These are phyloP conservation scores for Sporisorium exsertum DNA, from an alignment of 1,284 basidiomycete species.

Conservation along the genomic window DNA sequence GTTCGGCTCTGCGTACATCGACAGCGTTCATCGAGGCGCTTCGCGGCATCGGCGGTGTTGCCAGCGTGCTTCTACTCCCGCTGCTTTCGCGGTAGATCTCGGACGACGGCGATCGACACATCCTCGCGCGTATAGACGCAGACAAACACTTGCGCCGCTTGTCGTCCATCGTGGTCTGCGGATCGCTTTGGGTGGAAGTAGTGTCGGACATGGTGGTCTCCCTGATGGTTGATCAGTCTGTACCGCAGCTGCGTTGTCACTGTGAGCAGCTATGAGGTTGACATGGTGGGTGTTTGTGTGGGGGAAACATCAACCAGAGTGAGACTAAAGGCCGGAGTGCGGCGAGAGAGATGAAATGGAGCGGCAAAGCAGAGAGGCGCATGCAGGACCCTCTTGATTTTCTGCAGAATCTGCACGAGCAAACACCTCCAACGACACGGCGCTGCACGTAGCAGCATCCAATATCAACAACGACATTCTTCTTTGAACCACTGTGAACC, in stretches of 20 bases:
- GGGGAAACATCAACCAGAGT: not conserved
- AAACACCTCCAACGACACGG: too few species aligned
- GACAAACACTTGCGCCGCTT: slow-evolving; percentile 15
- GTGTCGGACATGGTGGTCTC: slow-evolving; percentile 1
- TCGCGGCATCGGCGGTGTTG: not conserved
- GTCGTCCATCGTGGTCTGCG: not conserved
- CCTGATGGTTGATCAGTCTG: not conserved
- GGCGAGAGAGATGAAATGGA: not conserved
- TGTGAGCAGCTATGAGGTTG: not conserved
- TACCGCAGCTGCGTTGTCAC: not conserved
- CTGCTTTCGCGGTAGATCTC: not conserved
- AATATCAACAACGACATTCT: too few species aligned
- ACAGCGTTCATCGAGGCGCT: not conserved
- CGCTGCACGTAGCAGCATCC: too few species aligned
- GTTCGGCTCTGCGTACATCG: not conserved
- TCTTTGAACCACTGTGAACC: not conserved
- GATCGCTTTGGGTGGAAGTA: not conserved
- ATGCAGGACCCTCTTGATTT: not conserved
- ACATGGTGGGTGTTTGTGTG: not conserved
- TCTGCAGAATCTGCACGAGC: not conserved
- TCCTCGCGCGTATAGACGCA: not conserved
- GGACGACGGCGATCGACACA: not conserved
- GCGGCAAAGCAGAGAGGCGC: not conserved
- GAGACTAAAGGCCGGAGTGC: not conserved
- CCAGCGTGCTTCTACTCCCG: not conserved